A percentile compares a stretch with the other conserved stretches of the same genome.
Evolutionary conservation across 202 grass and related monocot genomes (phyloP).

Genomic region (Zizania palustris): DNA sequence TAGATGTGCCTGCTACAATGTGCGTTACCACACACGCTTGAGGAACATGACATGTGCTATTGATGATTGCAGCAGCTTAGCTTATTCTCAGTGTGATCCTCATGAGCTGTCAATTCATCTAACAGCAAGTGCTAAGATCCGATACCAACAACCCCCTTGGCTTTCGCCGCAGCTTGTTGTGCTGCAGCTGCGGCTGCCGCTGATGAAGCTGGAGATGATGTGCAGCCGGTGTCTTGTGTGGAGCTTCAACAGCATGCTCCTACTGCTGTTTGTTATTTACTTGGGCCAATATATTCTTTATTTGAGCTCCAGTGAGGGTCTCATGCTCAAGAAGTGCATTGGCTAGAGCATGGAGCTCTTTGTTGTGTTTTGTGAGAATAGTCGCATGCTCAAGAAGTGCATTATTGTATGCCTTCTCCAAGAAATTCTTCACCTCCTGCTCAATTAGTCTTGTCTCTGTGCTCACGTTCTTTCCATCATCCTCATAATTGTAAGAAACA

Average conservation of each 20-base stretch:
- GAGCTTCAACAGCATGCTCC: constrained; percentile 59
- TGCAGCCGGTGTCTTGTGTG: constrained; percentile 51
- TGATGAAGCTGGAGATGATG: constrained; percentile 35
- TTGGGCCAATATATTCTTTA: constrained; percentile 77
- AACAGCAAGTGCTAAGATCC: constrained; percentile 67
- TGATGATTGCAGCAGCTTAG: constrained; percentile 39
- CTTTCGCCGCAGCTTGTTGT: constrained; percentile 70
- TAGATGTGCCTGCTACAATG: constrained; percentile 47
- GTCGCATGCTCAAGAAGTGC: too few species aligned
- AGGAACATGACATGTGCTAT: constrained; percentile 39
- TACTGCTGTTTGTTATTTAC: constrained; percentile 59
- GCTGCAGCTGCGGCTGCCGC: constrained; percentile 62
- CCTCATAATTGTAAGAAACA: constrained; percentile 84
- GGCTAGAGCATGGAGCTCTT: constrained; percentile 84
- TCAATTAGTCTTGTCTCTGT: constrained; percentile 91
- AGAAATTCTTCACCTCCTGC: constrained; percentile 78
- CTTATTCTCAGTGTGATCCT: constrained; percentile 31
- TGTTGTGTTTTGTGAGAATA: constrained; percentile 76
- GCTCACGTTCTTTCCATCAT: constrained; percentile 81
- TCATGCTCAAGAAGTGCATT: constrained; percentile 88
- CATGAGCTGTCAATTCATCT: constrained; percentile 19
- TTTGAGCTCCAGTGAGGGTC: constrained; percentile 80
- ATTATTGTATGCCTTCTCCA: constrained; percentile 86
- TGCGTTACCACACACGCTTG: not conserved
- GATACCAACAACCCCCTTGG: constrained; percentile 74